Evolutionary conservation across 2,329 filamentous ascomycete genomes (phyloP), one percentile per base, ranked within the genome.

Genomic region (Zymoseptoria crescenta): DNA sequence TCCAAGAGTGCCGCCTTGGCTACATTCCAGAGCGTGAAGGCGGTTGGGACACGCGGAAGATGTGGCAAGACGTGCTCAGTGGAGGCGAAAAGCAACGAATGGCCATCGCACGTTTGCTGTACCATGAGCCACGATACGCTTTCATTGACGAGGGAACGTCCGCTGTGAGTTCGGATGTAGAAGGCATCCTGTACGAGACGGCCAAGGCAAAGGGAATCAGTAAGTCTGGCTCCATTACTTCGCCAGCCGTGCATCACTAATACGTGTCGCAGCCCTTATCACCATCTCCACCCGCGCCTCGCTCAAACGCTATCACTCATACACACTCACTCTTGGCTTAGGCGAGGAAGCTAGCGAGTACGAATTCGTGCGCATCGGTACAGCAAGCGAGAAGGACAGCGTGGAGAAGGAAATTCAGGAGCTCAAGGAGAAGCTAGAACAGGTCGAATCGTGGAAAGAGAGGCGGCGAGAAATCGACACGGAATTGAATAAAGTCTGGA

Each of bases 51-150:
- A 94, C 91, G 4, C 84, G 91, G 58, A 97, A 99, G 75, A 92
- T 96, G 72, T 99, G 94, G 94, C 96, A 97, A 76, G 93, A 97
- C 67, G 91, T 99, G 4, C 80, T 99, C n/a, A 93, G 88, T 64
- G 94, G 94, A 48, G 94, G 94, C 10, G 94, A 99, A 80, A 99
- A 99, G 78, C 94, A 99, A 77, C 82, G 94, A 21, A 90, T 99
- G 83, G 91, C 85, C 0, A 91, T 99, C 68, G 93, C 95, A 3
- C 81, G 94, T 51, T 74, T 99, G 54, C 78, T 97, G 49, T 99
- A 99, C 70, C 94, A 99, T 70, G 93, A 97, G 76, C 94, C 94
- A 16, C 82, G 88, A 61, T 99, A 96, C 72, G 94, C 91, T 1
- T 91, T 99, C 68, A 85, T 99, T 59, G 94, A 99, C 63, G 94